Evolutionary conservation across 139 green algal genomes (phyloP), one percentile per base, ranked within the genome.

Genomic region (Closterium sp.): DNA sequence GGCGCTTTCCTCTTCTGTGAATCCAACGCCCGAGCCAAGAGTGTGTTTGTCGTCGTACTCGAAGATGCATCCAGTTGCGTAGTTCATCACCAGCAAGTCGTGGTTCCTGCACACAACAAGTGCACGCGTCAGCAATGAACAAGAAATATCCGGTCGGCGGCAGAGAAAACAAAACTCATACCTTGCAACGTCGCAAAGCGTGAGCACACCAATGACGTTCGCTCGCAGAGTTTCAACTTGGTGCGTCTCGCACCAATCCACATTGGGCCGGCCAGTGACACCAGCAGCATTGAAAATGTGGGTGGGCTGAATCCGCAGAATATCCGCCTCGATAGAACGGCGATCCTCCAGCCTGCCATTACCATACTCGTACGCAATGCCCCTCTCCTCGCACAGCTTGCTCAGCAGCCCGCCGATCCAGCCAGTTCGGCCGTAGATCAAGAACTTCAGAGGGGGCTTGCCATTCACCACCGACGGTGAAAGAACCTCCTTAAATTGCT

Each of bases 201-300:
- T 99, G 7, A 99, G 95, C 93, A 95, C 97, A 89, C 98, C 98
- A 76, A 99, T 95, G 4, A 99, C 97, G 91, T 99, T 99, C 76
- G 96, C 95, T 30, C 97, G 96, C 87, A 99, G 98, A 30, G 96
- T 97, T 94, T 99, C 98, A 1, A 97, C 96, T 95, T 97, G 98
- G 96, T 99, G 97, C n/a, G 94, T 94, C 92, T 99, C 98, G 93
- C 98, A 99, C 98, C 98, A 99, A 94, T 99, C 98, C 33, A 99
- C 98, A 89, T 99, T 99, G 32, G 98, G 98, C 23, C 98, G 95
- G 10, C 98, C 98, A 8, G 98, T 99, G 33, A 99, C 89, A 30
- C 98, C 98, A 28, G 98, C 98, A 36, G 97, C 96, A 92, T 98
- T 98, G 2, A 99, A 94, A 10, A 99, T 96, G 38, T 99, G 98